These are phyloP conservation scores for Vanrija sp. DNA, from an alignment of 1,284 basidiomycete genomes.

Conservation along the genomic window DNA sequence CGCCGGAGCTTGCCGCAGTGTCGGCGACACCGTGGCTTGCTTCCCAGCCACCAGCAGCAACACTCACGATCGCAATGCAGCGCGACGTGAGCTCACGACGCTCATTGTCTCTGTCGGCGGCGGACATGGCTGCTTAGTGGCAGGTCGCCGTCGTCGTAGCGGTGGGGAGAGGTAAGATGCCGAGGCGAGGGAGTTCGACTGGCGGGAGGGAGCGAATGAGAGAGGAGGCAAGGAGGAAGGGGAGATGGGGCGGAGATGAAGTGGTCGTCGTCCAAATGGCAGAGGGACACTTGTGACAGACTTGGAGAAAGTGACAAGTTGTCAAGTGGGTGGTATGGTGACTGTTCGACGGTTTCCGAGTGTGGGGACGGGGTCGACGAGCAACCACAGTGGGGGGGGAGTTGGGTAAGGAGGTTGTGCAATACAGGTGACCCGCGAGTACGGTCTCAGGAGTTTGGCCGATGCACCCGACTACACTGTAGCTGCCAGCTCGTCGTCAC, in stretches of 20 bases:
- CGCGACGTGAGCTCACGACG: conserved; percentile 83
- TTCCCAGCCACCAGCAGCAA: too few species aligned
- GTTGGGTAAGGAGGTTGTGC: too few species aligned
- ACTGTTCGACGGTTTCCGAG: not conserved
- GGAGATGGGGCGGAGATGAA: too few species aligned
- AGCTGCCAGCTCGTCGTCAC: too few species aligned
- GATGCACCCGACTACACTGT: too few species aligned
- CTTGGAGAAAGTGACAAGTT: too few species aligned
- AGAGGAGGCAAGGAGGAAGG: too few species aligned
- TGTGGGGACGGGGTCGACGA: not conserved
- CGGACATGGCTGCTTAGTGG: conserved; percentile 16
- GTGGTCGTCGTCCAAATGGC: too few species aligned
- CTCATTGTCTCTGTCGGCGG: conserved; percentile 37
- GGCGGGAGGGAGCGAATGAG: not conserved
- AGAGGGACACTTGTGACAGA: too few species aligned
- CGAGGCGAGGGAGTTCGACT: conserved; percentile 2
- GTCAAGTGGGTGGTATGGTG: not conserved
- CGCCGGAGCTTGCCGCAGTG: not conserved
- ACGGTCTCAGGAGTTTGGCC: too few species aligned
- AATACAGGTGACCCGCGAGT: too few species aligned
- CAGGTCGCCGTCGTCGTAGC: conserved; percentile 10
- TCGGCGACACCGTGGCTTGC: too few species aligned
- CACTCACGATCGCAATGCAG: conserved; percentile 74
- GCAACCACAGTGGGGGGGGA: not conserved
- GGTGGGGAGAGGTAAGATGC: not conserved